phyloP scores from a whole-genome alignment of 2,329 filamentous ascomycete genomes.

The Monilinia aucupariae region DNA sequence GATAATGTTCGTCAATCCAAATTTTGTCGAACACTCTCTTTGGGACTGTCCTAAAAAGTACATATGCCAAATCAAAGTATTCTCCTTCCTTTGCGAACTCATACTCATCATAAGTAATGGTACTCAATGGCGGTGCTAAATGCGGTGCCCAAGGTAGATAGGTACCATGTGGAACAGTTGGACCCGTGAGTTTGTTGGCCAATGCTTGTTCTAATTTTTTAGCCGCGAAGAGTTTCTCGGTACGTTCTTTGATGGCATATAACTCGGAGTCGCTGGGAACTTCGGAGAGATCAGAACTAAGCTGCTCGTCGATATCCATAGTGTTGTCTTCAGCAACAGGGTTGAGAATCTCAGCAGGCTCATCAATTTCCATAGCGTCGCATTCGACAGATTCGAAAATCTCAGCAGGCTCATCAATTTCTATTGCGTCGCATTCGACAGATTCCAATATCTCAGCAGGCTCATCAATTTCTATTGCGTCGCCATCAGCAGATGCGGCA shows the following conservation, averaged over 20 bases:
- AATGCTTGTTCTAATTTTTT: neutral
- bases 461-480: neutral
- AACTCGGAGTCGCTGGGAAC: neutral
- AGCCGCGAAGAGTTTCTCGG: neutral
- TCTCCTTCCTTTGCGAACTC: neutral
- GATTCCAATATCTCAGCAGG: neutral
- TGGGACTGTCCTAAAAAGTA: neutral
- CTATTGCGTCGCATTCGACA: too few relatives aligned
- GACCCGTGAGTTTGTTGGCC: neutral
- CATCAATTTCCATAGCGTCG: too few relatives aligned
- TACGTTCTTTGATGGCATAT: neutral
- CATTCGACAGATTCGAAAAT: too few relatives aligned
- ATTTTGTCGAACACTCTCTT: neutral
- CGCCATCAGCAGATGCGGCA: neutral
- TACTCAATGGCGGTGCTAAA: neutral
- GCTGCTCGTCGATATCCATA: neutral
- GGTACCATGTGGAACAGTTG: neutral
- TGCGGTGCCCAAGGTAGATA: neutral
- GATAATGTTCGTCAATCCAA: slow-evolving; percentile 1
- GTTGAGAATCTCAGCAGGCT: neutral
- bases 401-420: too few relatives aligned
- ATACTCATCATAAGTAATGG: neutral
- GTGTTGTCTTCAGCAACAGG: too few relatives aligned
- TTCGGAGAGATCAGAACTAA: slow-evolving; percentile 4
- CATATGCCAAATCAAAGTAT: neutral